A percentile compares a stretch with the other conserved stretches of the same genome.
These are phyloP conservation scores for Silene coronaria DNA, from an alignment of 179 eudicot species.

Conservation along the genomic window DNA sequence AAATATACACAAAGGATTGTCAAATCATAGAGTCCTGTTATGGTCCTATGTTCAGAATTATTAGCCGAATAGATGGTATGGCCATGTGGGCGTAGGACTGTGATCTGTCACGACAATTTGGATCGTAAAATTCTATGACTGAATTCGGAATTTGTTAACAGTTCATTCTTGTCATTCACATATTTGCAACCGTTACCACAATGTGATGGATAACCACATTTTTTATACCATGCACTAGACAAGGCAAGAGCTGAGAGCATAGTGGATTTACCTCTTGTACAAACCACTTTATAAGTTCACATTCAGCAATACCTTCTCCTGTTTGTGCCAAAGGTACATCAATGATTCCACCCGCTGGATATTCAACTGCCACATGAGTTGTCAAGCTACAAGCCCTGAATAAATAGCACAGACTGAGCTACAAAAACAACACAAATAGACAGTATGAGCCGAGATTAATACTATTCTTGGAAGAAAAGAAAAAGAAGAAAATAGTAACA, in stretches of 20 bases:
- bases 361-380: conserved; percentile 46
- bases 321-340: conserved; percentile 91
- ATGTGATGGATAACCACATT: not conserved
- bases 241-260: not conserved
- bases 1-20: not conserved
- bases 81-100: too few relatives aligned
- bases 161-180: not conserved
- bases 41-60: not conserved
- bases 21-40: not conserved
- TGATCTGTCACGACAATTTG: too few relatives aligned
- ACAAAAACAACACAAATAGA: conserved; percentile 11
- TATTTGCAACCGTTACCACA: not conserved
- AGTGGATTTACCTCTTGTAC: conserved; percentile 66
- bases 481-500: not conserved
- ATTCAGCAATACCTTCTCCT: conserved; percentile 93
- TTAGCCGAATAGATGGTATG: not conserved
- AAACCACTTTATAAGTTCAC: conserved; percentile 92
- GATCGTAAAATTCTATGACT: not conserved
- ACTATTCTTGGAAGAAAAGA: not conserved
- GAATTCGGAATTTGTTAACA: not conserved
- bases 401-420: conserved; percentile 36
- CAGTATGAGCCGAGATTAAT: not conserved
- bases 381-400: conserved; percentile 41
- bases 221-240: not conserved
- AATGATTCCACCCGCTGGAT: conserved; percentile 43